Percentiles rank a stretch among this genome's conserved stretches.
These are phyloP conservation scores for Phytophthora pistaciae DNA, from an alignment of 352 stramenopile species.

Conservation along the genomic window DNA sequence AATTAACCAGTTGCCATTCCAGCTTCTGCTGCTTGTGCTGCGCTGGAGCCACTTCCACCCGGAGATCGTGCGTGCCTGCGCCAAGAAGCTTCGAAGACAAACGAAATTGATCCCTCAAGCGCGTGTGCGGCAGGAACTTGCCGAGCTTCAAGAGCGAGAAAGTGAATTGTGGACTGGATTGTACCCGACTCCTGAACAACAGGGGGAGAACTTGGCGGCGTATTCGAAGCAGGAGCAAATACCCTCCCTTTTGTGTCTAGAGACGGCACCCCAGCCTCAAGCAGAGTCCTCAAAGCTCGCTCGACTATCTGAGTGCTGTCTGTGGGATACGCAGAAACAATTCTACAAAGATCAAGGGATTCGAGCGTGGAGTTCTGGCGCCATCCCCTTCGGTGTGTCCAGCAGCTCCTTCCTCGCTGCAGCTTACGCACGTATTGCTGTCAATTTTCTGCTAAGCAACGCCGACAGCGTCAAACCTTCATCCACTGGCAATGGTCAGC, in stretches of 20 bases:
- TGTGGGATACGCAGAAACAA: slow-evolving; percentile 84
- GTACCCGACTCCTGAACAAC: too few species aligned
- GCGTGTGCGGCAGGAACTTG: slow-evolving; percentile 49
- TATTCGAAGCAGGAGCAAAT: neutral
- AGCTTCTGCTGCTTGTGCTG: slow-evolving; percentile 69
- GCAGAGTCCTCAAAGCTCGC: slow-evolving; percentile 4
- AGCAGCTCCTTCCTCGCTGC: slow-evolving; percentile 80
- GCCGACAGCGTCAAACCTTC: slow-evolving; percentile 11
- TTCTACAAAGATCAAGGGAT: slow-evolving; percentile 86
- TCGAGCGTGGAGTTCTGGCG: slow-evolving; percentile 71
- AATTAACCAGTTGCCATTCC: slow-evolving; percentile 67
- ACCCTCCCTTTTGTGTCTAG: slow-evolving; percentile 5
- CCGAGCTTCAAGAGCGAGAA: slow-evolving; percentile 34
- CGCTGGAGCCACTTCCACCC: slow-evolving; percentile 83
- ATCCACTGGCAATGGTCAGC: slow-evolving; percentile 10
- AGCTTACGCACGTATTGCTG: slow-evolving; percentile 61
- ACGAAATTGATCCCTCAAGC: slow-evolving; percentile 54
- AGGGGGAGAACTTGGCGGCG: too few species aligned
- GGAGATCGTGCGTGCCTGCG: slow-evolving; percentile 39
- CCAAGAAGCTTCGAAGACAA: slow-evolving; percentile 60
- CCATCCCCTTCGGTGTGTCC: slow-evolving; percentile 83
- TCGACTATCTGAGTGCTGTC: slow-evolving; percentile 59
- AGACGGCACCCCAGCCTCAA: slow-evolving; percentile 9
- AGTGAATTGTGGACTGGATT: slow-evolving; percentile 41
- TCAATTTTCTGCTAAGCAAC: slow-evolving; percentile 60